Percentiles rank a stretch among this genome's conserved stretches.
Conservation (phyloP, 345 rosid species). For the Linum tenue region DNA sequence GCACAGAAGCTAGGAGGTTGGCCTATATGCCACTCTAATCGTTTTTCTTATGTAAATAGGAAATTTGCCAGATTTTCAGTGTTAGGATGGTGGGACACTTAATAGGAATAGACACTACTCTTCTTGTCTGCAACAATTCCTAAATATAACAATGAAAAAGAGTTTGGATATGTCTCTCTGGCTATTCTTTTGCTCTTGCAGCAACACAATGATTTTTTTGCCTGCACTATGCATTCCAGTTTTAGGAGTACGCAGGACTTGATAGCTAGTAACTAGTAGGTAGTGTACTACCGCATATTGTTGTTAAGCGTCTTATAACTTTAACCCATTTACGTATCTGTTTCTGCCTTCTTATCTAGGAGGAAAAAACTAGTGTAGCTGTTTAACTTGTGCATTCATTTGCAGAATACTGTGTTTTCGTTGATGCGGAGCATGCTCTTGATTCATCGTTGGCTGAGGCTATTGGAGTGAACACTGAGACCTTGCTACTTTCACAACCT, state of each 20-base stretch:
- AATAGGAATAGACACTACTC: neutral
- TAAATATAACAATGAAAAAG: neutral
- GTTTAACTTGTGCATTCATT: conserved; percentile 8
- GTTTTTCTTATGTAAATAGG: neutral
- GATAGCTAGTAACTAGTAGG: neutral
- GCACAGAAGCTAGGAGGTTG: conserved; percentile 91
- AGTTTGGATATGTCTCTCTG: neutral
- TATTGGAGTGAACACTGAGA: conserved; percentile 90
- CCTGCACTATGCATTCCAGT: neutral
- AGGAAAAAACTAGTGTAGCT: no score
- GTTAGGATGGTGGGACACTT: neutral
- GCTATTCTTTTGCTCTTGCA: neutral
- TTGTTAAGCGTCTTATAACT: no score
- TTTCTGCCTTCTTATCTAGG: no score
- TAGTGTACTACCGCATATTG: no score
- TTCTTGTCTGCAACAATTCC: neutral
- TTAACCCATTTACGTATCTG: no score
- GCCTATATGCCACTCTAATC: neutral
- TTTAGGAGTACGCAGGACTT: neutral
- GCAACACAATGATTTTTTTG: neutral
- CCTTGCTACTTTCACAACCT: conserved; percentile 93
- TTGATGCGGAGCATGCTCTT: conserved; percentile 99
- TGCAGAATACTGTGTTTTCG: conserved; percentile 80
- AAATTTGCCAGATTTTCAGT: neutral
- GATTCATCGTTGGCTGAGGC: conserved; percentile 74